Percentiles rank a stretch among this genome's conserved stretches.
Evolutionary conservation across 176 grass and related monocot species (phyloP).

Genomic region (Hordeum marinum): DNA sequence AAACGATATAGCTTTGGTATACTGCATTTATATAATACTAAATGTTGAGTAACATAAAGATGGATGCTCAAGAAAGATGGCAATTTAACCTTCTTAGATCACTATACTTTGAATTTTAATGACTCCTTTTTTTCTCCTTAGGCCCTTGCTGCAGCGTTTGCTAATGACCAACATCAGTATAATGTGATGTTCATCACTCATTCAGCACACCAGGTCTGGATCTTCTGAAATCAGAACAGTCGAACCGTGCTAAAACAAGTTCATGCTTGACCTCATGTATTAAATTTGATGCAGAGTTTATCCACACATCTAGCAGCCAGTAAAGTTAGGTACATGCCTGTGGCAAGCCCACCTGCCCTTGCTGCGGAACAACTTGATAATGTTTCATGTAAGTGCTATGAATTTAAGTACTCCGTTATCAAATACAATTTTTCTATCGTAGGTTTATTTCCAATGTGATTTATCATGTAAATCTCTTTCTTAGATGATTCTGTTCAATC

Average conservation of each 20-base stretch:
- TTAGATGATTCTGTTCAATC: slow-evolving; percentile 32
- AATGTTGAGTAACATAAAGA: not conserved
- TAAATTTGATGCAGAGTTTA: slow-evolving; percentile 47
- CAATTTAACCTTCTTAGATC: not conserved
- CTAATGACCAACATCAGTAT: slow-evolving; percentile 55
- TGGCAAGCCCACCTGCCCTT: slow-evolving; percentile 65
- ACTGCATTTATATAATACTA: not conserved
- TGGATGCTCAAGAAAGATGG: not conserved
- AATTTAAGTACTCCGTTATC: not conserved
- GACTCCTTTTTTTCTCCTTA: not conserved
- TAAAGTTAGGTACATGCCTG: slow-evolving; percentile 56
- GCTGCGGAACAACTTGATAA: slow-evolving; percentile 41
- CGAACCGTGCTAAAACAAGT: not conserved
- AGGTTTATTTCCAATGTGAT: not conserved
- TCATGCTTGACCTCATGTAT: slow-evolving; percentile 1
- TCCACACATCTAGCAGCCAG: slow-evolving; percentile 41
- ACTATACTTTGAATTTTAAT: not conserved
- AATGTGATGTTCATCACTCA: slow-evolving; percentile 72
- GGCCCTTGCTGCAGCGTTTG: slow-evolving; percentile 71
- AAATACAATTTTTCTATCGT: not conserved
- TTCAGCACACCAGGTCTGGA: slow-evolving; percentile 62
- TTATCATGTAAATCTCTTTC: slow-evolving; percentile 12
- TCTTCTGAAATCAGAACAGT: not conserved
- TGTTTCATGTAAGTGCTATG: slow-evolving; percentile 43
- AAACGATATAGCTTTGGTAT: not conserved